A percentile compares a stretch with the other conserved stretches of the same genome.
Evolutionary conservation across 768 basidiomycete species (phyloP).

Genomic region (Pleurotus ostreatus): DNA sequence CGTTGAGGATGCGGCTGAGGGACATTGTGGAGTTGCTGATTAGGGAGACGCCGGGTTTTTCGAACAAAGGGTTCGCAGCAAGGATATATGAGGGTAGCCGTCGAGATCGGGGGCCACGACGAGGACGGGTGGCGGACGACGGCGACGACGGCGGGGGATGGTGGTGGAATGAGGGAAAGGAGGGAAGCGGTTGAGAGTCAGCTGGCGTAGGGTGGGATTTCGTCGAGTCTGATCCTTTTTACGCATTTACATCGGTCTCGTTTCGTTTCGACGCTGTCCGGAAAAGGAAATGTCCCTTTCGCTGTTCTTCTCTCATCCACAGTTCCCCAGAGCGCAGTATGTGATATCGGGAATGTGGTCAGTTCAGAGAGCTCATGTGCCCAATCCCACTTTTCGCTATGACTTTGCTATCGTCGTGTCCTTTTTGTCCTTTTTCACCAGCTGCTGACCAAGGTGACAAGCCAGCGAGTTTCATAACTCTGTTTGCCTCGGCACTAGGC

Average conservation of each 20-base stretch:
- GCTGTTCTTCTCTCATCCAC: neutral
- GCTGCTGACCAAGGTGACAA: conserved; percentile 10
- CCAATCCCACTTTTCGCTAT: conserved; percentile 18
- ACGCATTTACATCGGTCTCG: conserved; percentile 26
- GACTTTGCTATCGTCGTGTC: conserved; percentile 14
- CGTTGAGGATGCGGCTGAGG: conserved; percentile 76
- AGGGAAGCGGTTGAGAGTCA: conserved; percentile 19
- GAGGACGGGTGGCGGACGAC: conserved; percentile 8
- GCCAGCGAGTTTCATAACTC: conserved; percentile 5
- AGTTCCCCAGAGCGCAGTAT: conserved; percentile 1
- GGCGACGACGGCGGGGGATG: neutral
- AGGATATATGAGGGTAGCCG: neutral
- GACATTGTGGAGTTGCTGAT: conserved; percentile 46
- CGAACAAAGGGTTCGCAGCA: neutral
- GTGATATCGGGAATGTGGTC: neutral
- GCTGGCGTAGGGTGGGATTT: conserved; percentile 15
- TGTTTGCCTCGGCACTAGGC: conserved; percentile 6
- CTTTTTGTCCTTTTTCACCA: conserved; percentile 10
- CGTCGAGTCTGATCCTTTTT: conserved; percentile 29
- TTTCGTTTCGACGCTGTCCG: conserved; percentile 21
- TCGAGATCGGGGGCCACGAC: conserved; percentile 7
- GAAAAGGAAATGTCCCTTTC: conserved; percentile 17
- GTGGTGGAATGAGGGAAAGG: conserved; percentile 16
- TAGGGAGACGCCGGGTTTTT: neutral
- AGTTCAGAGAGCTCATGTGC: conserved; percentile 8